Evolutionary conservation across 2,329 filamentous ascomycete species (phyloP).

Genomic region (Trichoderma pleuroti): DNA sequence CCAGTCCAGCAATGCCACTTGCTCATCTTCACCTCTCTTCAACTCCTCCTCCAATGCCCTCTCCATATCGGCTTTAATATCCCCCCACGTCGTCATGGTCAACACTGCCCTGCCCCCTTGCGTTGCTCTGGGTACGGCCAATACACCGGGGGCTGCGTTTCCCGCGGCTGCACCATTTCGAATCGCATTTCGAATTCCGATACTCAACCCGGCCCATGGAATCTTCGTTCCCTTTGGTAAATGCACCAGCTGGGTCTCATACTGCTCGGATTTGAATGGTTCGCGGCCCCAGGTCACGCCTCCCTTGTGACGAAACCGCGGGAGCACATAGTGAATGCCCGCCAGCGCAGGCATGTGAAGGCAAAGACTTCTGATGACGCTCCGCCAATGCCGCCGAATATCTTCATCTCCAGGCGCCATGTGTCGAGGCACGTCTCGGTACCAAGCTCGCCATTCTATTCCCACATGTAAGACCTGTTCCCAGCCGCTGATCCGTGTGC

Average conservation of each 20-base stretch:
- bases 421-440: conserved; percentile 26
- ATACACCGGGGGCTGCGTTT: background rate
- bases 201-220: conserved; percentile 25
- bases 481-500: conserved; percentile 22
- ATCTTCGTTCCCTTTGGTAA: conserved; percentile 25
- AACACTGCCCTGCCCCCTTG: background rate
- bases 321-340: conserved; percentile 29
- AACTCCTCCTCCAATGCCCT: background rate
- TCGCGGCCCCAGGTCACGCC: conserved; percentile 29
- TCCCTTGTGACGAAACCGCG: conserved; percentile 27
- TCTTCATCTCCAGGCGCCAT: conserved; percentile 21
- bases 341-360: conserved; percentile 26
- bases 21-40: background rate
- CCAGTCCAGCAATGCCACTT: conserved; percentile 2
- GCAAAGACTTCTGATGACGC: conserved; percentile 23
- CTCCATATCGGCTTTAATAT: conserved; percentile 1
- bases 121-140: background rate
- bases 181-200: background rate
- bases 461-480: conserved; percentile 29
- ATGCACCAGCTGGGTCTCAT: conserved; percentile 21
- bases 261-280: conserved; percentile 24
- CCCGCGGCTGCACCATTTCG: background rate
- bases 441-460: conserved; percentile 31
- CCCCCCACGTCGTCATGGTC: conserved; percentile 4
- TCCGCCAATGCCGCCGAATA: conserved; percentile 25